Evolutionary conservation across 305 asterid genomes (phyloP).

Genomic region (Rubia tinctorum): DNA sequence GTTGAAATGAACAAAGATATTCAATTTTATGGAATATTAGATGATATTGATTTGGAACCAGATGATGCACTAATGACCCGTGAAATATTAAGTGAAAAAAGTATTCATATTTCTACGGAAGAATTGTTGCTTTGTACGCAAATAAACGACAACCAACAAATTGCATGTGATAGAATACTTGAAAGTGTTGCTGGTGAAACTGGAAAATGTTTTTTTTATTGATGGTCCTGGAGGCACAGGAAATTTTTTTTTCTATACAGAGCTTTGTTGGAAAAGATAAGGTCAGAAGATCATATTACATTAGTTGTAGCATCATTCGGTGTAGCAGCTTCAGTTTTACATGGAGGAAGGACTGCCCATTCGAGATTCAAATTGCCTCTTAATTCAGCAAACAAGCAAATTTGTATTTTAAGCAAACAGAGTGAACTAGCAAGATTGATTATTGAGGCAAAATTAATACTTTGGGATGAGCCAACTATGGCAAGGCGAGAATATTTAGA

Average conservation of each 20-base stretch:
- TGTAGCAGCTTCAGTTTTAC: background rate
- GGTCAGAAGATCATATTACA: background rate
- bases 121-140: background rate
- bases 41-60: background rate
- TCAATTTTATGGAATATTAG: background rate
- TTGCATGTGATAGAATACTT: background rate
- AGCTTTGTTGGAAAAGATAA: background rate
- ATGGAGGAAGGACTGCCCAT: background rate
- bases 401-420: background rate
- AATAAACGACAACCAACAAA: background rate
- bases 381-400: background rate
- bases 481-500: background rate
- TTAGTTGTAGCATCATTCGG: background rate
- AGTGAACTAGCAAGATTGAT: background rate
- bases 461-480: constrained; percentile 13
- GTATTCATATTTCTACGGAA: background rate
- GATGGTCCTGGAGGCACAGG: background rate
- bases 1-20: background rate
- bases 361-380: constrained; percentile 11
- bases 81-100: background rate
- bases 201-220: background rate
- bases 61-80: background rate
- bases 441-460: background rate
- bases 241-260: background rate
- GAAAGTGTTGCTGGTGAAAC: background rate